These are phyloP conservation scores for Hericium coralloides DNA, from an alignment of 768 basidiomycete genomes.

Conservation along the genomic window DNA sequence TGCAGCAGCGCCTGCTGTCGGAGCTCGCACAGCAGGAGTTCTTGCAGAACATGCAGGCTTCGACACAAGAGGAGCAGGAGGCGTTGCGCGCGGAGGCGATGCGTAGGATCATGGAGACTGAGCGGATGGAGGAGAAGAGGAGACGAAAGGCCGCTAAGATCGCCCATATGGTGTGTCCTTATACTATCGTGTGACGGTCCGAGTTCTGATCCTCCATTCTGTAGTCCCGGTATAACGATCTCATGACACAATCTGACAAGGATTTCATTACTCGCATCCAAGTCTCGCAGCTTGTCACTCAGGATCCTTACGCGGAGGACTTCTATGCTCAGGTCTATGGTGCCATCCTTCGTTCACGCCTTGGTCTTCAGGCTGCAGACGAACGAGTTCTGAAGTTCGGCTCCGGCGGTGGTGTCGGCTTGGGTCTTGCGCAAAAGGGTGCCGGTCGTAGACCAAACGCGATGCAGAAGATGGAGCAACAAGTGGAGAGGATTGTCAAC, in stretches of 20 bases:
- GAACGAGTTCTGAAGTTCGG: slow-evolving; percentile 83
- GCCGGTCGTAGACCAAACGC: slow-evolving; percentile 69
- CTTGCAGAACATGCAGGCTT: slow-evolving; percentile 52
- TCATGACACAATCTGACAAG: slow-evolving; percentile 98
- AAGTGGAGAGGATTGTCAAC: slow-evolving; percentile 93
- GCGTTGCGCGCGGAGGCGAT: slow-evolving; percentile 68
- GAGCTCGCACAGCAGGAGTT: slow-evolving; percentile 70
- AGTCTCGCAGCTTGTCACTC: slow-evolving; percentile 94
- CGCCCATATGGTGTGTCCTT: slow-evolving; percentile 64
- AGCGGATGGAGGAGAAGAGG: slow-evolving; percentile 79
- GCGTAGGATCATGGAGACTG: slow-evolving; percentile 87
- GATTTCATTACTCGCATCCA: slow-evolving; percentile 99
- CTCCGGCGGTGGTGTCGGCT: slow-evolving; percentile 74
- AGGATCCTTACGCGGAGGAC: slow-evolving; percentile 96
- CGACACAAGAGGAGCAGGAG: slow-evolving; percentile 56
- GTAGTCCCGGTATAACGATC: slow-evolving; percentile 85
- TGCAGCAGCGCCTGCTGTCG: slow-evolving; percentile 69
- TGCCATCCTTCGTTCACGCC: slow-evolving; percentile 69
- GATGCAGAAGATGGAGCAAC: slow-evolving; percentile 89
- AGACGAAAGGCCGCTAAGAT: slow-evolving; percentile 79
- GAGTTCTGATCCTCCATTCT: background rate
- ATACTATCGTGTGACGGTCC: background rate
- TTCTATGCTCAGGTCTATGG: slow-evolving; percentile 98
- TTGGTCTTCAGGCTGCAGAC: slow-evolving; percentile 64
- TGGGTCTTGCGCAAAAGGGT: slow-evolving; percentile 66